Percentiles rank a stretch among this genome's conserved stretches.
Conservation (phyloP, 2,329 filamentous ascomycete genomes). For the Metarhizium humberi region DNA sequence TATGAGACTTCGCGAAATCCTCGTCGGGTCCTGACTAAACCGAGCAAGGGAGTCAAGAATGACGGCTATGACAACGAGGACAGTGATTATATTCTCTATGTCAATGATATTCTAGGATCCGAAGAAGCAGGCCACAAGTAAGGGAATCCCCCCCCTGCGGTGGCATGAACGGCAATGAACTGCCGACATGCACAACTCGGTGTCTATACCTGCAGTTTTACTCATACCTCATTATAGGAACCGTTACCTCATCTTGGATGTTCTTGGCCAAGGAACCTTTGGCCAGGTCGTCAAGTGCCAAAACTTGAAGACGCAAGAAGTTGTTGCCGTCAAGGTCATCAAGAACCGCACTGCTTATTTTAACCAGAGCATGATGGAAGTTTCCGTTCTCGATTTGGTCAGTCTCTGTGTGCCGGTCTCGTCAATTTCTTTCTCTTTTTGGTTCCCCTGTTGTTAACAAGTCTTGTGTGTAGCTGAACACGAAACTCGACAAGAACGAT, state of each 20-base stretch:
- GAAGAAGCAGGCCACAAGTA: constrained; percentile 98
- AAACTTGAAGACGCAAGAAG: constrained; percentile 95
- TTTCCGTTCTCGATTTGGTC: constrained; percentile 92
- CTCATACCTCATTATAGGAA: constrained; percentile 46
- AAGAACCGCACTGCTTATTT: constrained; percentile 99
- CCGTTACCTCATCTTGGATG: constrained; percentile 92
- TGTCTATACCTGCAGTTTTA: not conserved
- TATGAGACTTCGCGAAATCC: constrained; percentile 98
- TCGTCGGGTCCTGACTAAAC: constrained; percentile 89
- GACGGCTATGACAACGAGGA: constrained; percentile 99
- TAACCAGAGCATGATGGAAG: constrained; percentile 99
- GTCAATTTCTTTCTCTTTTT: too few species aligned
- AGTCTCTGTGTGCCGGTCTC: constrained; percentile 15
- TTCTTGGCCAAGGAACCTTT: constrained; percentile 94
- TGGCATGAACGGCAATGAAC: not conserved
- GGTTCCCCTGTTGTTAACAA: constrained; percentile 13
- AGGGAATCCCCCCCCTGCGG: constrained; percentile 17
- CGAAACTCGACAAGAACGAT: constrained; percentile 97
- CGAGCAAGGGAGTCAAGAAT: constrained; percentile 97
- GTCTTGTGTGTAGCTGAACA: constrained; percentile 61
- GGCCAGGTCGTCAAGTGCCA: constrained; percentile 99
- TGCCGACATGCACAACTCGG: not conserved
- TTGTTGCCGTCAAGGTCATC: constrained; percentile 97
- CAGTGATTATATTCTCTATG: constrained; percentile 97
- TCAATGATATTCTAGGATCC: constrained; percentile 95